Evolutionary conservation across 768 basidiomycete genomes (phyloP).

Genomic region (Symmetrospora coprosmae): DNA sequence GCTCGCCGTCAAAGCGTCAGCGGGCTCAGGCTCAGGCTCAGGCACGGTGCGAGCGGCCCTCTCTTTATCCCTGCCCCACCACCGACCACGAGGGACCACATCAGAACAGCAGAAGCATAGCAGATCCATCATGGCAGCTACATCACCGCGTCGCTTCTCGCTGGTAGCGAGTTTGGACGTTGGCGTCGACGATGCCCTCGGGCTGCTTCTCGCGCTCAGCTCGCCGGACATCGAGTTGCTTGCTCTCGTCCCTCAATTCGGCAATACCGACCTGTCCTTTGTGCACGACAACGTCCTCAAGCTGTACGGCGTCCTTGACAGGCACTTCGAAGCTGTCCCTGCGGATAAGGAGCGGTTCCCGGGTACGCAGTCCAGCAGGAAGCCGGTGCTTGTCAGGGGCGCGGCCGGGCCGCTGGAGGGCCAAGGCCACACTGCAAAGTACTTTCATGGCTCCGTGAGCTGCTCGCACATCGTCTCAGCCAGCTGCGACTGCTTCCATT

Average conservation of each 20-base stretch:
- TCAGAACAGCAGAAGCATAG: too few relatives aligned
- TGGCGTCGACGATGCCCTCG: slow-evolving; percentile 66
- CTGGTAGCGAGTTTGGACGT: too few relatives aligned
- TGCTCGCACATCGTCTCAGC: too few relatives aligned
- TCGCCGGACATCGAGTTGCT: slow-evolving; percentile 71
- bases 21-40: too few relatives aligned
- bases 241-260: slow-evolving; percentile 62
- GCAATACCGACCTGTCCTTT: slow-evolving; percentile 50
- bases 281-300: slow-evolving; percentile 34
- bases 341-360: slow-evolving; percentile 24
- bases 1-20: too few relatives aligned
- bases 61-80: too few relatives aligned
- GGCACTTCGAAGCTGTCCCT: slow-evolving; percentile 27
- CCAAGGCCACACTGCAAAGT: slow-evolving; percentile 29
- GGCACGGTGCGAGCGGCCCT: too few relatives aligned
- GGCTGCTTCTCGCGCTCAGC: slow-evolving; percentile 62
- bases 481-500: not conserved
- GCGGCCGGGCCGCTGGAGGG: slow-evolving; percentile 32
- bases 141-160: too few relatives aligned
- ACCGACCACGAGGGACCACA: too few relatives aligned
- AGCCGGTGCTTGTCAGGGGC: slow-evolving; percentile 29
- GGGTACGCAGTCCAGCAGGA: not conserved
- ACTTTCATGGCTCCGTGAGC: slow-evolving; percentile 26
- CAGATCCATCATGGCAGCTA: too few relatives aligned
- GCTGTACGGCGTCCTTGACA: slow-evolving; percentile 33